Base-by-base conservation (phyloP, 2,329 filamentous ascomycete genomes). In the Epicoccum nigrum region DNA sequence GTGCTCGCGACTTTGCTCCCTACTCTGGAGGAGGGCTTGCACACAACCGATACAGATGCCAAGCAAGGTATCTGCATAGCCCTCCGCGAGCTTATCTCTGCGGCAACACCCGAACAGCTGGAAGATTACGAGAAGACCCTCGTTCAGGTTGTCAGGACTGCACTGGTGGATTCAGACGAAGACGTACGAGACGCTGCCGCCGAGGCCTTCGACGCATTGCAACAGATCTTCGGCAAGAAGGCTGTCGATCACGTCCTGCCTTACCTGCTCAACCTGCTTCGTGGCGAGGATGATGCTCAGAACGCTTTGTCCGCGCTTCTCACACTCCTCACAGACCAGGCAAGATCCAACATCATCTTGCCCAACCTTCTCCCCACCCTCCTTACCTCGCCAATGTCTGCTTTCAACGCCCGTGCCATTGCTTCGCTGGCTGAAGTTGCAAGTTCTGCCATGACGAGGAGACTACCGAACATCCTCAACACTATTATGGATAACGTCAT, bases 21-120 rank as follows among this genome's bases (percentile, higher is more conserved):
- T 23, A 96, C 92, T 27, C 84, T 99, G 40, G 92, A 97, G 71
- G 91, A 96, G 71, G 92, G 93, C 30, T 81, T 99, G 46, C 87
- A 94, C 64, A 92, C 93, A 15, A 93, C 87, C 28, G 94, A 97
- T 74, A 87, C 89, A 31, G 92, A 97, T 76, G 89, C 93, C 55
- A 94, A 91, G 76, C 92, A 99, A 76, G 94, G 94, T 74, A 99
- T 99, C 59, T 97, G 94, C 74, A 90, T 99, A 70, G 94, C 95
- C 30, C 82, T 99, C 56, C 89, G 91, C 64, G 95, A 99, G 74
- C 85, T 99, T 47, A 96, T 99, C 59, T 83, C 87, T 13, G 93
- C 94, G 42, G 92, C 94, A 16, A 89, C 92, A 4, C 84, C 88
- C 23, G 94, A 99, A 55, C 87, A 92, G 30, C 81, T 99, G 34